Conservation (phyloP, 2,329 filamentous ascomycete genomes). For the Ceratocystis destructans region DNA sequence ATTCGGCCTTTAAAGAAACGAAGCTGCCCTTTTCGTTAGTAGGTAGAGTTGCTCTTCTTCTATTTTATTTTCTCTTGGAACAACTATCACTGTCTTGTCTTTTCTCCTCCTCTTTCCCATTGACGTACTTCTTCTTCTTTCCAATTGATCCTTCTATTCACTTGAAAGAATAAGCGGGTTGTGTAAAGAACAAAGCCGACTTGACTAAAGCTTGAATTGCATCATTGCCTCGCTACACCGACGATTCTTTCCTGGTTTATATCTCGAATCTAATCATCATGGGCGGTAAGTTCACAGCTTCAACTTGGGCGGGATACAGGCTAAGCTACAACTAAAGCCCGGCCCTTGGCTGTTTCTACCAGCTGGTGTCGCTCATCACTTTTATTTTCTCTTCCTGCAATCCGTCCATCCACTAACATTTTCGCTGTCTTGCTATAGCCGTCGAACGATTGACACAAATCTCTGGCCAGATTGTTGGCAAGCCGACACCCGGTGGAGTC, state of each 20-base stretch:
- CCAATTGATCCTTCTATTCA: too few species aligned
- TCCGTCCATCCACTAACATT: not conserved
- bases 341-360: too few species aligned
- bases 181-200: too few species aligned
- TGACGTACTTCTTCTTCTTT: too few species aligned
- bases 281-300: conserved; percentile 14
- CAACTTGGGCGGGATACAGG: not conserved
- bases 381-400: not conserved
- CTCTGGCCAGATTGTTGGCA: conserved; percentile 48
- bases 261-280: not conserved
- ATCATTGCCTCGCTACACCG: too few species aligned
- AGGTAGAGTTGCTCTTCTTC: not conserved
- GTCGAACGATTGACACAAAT: conserved; percentile 46
- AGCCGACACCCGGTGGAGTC: conserved; percentile 39
- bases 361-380: not conserved
- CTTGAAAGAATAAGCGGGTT: too few species aligned
- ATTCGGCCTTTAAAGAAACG: too few species aligned
- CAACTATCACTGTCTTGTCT: not conserved
- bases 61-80: not conserved
- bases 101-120: too few species aligned
- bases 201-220: too few species aligned
- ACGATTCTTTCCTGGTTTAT: not conserved
- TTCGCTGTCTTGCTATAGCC: conserved; percentile 28
- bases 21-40: too few species aligned
- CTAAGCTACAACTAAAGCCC: too few species aligned